Evolutionary conservation across 2,329 filamentous ascomycete genomes (phyloP).

Genomic region (Teratosphaeria destructans): DNA sequence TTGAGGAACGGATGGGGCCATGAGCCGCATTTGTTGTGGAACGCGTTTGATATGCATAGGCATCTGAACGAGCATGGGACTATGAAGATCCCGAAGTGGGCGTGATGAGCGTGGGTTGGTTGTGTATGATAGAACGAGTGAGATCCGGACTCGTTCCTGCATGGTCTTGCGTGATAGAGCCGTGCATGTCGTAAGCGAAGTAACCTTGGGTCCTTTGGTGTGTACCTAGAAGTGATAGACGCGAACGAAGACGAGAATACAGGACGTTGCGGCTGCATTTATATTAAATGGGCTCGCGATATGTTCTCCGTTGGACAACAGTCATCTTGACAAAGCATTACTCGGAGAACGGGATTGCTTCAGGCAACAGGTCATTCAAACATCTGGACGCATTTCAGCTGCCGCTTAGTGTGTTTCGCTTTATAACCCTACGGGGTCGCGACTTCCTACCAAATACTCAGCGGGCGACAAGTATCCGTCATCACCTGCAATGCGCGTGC

Average conservation of each 20-base stretch:
- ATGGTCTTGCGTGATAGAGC: too few relatives aligned
- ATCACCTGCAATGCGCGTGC: too few relatives aligned
- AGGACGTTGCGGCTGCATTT: background rate
- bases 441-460: too few relatives aligned
- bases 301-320: background rate
- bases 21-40: constrained; percentile 78
- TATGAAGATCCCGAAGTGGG: constrained; percentile 71
- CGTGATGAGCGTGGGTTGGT: background rate
- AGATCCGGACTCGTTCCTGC: background rate
- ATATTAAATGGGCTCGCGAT: too few relatives aligned
- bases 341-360: too few relatives aligned
- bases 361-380: too few relatives aligned
- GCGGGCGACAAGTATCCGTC: too few relatives aligned
- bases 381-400: too few relatives aligned
- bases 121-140: background rate
- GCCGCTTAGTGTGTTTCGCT: too few relatives aligned
- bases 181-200: background rate
- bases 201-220: background rate
- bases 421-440: too few relatives aligned
- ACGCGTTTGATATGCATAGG: constrained; percentile 82
- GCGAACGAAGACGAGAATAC: background rate
- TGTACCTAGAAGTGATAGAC: background rate
- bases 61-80: constrained; percentile 72
- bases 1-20: constrained; percentile 80
- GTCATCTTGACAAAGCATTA: too few relatives aligned